phyloP scores from a whole-genome alignment of 345 rosid species.

The Euphorbia peplus region DNA sequence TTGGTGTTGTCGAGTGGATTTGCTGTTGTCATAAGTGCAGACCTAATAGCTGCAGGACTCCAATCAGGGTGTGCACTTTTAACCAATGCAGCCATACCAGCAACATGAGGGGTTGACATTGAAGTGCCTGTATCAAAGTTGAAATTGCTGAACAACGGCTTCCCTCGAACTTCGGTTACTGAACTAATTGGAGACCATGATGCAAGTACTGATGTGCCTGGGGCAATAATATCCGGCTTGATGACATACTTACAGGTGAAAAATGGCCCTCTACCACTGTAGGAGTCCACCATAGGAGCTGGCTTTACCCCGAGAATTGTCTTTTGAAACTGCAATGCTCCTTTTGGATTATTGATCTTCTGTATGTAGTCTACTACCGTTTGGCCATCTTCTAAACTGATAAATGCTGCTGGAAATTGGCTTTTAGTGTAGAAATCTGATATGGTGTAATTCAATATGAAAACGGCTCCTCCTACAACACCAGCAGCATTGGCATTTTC shows the following conservation, averaged over 20 bases:
- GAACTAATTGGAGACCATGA: conserved; percentile 40
- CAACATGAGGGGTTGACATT: conserved; percentile 45
- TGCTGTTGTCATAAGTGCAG: conserved; percentile 51
- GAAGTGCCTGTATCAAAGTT: conserved; percentile 44
- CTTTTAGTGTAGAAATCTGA: conserved; percentile 26
- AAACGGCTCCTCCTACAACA: conserved; percentile 37
- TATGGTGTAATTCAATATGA: conserved; percentile 18
- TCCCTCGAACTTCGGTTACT: conserved; percentile 15
- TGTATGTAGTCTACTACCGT: conserved; percentile 28
- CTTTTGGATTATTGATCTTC: conserved; percentile 25
- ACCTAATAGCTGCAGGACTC: conserved; percentile 46
- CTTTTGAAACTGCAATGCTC: conserved; percentile 28
- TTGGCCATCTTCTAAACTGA: conserved; percentile 23
- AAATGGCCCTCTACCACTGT: conserved; percentile 48
- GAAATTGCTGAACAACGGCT: conserved; percentile 28
- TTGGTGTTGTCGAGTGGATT: conserved; percentile 34
- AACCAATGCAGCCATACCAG: conserved; percentile 43
- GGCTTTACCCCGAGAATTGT: conserved; percentile 34
- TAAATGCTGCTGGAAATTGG: conserved; percentile 38
- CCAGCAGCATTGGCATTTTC: conserved; percentile 29
- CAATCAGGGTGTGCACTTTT: conserved; percentile 38
- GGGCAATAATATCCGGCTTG: conserved; percentile 48
- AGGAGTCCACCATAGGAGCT: conserved; percentile 37
- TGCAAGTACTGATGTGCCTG: conserved; percentile 36
- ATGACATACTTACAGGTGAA: conserved; percentile 24